Conservation (phyloP, 768 basidiomycete genomes). For the Boletus coccyginus region DNA sequence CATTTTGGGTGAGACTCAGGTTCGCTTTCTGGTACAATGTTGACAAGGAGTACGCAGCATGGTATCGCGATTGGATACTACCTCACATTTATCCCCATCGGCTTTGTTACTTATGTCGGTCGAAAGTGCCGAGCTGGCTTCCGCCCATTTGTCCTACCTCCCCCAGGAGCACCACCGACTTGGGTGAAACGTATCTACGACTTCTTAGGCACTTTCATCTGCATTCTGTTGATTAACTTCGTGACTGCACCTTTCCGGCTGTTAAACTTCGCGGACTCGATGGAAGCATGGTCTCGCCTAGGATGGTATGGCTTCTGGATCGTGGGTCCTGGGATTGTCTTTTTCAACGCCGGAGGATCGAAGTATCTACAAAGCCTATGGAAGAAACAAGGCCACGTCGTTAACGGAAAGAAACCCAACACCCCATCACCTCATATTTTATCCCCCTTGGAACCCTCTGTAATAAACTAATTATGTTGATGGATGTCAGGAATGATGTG, state of each 20-base stretch:
- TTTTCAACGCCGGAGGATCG: constrained; percentile 74
- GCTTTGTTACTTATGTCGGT: constrained; percentile 79
- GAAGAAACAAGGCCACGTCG: constrained; percentile 15
- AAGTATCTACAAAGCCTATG: constrained; percentile 51
- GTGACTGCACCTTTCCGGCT: constrained; percentile 83
- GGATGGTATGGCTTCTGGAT: constrained; percentile 81
- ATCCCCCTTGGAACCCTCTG: constrained; percentile 27
- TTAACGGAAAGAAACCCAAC: constrained; percentile 1
- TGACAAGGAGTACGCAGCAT: constrained; percentile 52
- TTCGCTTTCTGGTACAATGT: background rate
- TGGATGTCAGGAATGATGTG: too few relatives aligned
- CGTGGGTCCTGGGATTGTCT: constrained; percentile 58
- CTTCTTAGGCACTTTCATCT: constrained; percentile 57
- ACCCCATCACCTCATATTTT: constrained; percentile 17
- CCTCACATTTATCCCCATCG: constrained; percentile 84
- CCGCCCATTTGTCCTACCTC: too few relatives aligned
- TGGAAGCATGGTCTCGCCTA: constrained; percentile 67
- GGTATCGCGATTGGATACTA: constrained; percentile 94
- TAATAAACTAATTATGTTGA: constrained; percentile 1
- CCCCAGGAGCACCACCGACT: constrained; percentile 34
- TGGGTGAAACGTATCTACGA: constrained; percentile 61
- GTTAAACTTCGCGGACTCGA: constrained; percentile 56
- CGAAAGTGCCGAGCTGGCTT: constrained; percentile 67
- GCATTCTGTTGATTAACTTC: constrained; percentile 70
- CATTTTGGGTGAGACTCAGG: constrained; percentile 79